Evolutionary conservation across 805 yeast genomes (phyloP), one percentile per base, ranked within the genome.

Genomic region (Lipomyces yamadae): DNA sequence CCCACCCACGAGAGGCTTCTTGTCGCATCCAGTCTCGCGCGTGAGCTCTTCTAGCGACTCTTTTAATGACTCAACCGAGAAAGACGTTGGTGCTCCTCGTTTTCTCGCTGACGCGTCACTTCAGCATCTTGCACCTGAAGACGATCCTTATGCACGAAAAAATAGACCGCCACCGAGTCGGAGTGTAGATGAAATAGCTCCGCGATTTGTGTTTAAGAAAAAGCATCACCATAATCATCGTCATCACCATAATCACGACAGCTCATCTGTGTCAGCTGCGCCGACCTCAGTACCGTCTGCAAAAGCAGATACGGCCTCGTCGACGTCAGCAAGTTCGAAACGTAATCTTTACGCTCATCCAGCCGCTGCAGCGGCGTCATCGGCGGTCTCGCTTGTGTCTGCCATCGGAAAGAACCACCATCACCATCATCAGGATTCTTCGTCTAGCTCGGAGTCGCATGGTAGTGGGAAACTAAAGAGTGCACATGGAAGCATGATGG

Each of bases 111-210:
- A 13, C 48, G 48, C 29, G 18, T 24, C 10, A 5, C n/a, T 29
- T 24, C 59, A 56, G 59, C 75, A 15, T 56, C 69, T 29, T 64
- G 30, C 65, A 11, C 71, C 64, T 15, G 73, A 64, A 18, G 75
- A 73, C 33, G 79, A 77, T 62, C 80, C 80, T 5, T 77, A 78
- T 60, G 69, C 78, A 6, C 72, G 80, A 13, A 73, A 71, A 60
- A 63, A 72, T 54, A 68, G 80, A 1, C 70, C 75, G 3, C 73
- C 74, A 42, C 71, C 55, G 42, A 56, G 60, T 4, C 60, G 65
- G 24, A 70, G 71, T 32, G 69, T 70, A 5, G 72, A 67, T 13
- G 75, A 76, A 18, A 77, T 78, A 56, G 77, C 78, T 8, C 78
- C 79, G 32, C 69, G 80, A 52, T 78, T 78, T 60, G 76, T 76